phyloP scores from a whole-genome alignment of 2,329 filamentous ascomycete species.

The Botryotinia narcissicola region DNA sequence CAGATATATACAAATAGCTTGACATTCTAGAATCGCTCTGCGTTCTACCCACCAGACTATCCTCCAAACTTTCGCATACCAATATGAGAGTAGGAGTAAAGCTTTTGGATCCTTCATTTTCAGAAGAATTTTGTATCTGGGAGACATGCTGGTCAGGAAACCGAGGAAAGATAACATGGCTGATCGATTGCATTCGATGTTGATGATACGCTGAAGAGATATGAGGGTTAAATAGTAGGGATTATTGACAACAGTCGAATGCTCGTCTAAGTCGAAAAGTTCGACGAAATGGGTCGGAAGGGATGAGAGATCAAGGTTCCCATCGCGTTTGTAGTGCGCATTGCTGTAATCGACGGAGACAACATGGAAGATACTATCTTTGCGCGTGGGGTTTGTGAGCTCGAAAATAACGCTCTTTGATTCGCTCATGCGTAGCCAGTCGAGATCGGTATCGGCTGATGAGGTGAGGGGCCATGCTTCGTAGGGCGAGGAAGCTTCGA shows the following conservation, averaged over 20 bases:
- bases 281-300: conserved; percentile 20
- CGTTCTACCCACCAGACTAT: conserved; percentile 50
- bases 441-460: conserved; percentile 46
- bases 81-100: conserved; percentile 54
- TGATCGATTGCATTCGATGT: conserved; percentile 36
- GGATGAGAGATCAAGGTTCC: not conserved
- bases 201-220: conserved; percentile 16
- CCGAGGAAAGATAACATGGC: conserved; percentile 48
- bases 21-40: conserved; percentile 49
- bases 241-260: conserved; percentile 16
- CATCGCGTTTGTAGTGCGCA: not conserved
- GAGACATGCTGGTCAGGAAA: conserved; percentile 48
- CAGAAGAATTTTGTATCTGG: conserved; percentile 47
- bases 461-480: conserved; percentile 56
- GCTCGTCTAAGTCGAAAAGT: conserved; percentile 24
- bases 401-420: conserved; percentile 55
- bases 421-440: conserved; percentile 57
- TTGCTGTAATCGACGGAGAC: not conserved
- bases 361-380: conserved; percentile 9
- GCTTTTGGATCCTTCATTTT: conserved; percentile 51
- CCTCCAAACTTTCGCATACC: conserved; percentile 50
- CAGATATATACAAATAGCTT: conserved; percentile 48
- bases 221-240: conserved; percentile 24
- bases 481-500: conserved; percentile 44
- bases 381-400: conserved; percentile 12